Percentiles rank a stretch among this genome's conserved stretches.
These are phyloP conservation scores for Meredithiella fracta DNA, from an alignment of 2,329 filamentous ascomycete genomes.

Conservation along the genomic window DNA sequence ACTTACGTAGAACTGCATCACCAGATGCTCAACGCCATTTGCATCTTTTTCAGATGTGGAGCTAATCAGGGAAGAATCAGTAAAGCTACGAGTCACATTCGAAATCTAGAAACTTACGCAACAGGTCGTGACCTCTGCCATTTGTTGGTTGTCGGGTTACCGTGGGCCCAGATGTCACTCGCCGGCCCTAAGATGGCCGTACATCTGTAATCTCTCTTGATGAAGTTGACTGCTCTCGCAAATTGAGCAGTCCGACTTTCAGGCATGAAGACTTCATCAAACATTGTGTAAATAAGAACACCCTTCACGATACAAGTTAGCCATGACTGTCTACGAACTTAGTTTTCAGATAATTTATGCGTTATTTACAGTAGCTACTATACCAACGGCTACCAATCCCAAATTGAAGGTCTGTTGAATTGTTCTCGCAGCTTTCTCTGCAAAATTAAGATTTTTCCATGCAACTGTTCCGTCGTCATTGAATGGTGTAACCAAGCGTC, in stretches of 20 bases:
- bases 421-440: slow-evolving; percentile 68
- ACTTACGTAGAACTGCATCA: slow-evolving; percentile 69
- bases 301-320: slow-evolving; percentile 30
- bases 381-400: slow-evolving; percentile 55
- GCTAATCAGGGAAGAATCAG: too few species aligned
- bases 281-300: slow-evolving; percentile 63
- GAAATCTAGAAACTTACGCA: slow-evolving; percentile 34
- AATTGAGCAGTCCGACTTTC: slow-evolving; percentile 78
- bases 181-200: slow-evolving; percentile 57
- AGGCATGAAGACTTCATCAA: slow-evolving; percentile 65
- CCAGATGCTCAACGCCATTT: slow-evolving; percentile 41
- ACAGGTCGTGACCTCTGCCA: slow-evolving; percentile 56
- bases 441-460: slow-evolving; percentile 59
- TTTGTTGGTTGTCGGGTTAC: slow-evolving; percentile 64
- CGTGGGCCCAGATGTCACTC: slow-evolving; percentile 63
- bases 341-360: background rate
- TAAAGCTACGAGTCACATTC: too few species aligned
- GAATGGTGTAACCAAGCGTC: slow-evolving; percentile 62
- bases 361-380: slow-evolving; percentile 52
- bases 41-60: slow-evolving; percentile 13
- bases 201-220: slow-evolving; percentile 57
- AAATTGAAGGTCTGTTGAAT: slow-evolving; percentile 89
- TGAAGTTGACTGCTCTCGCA: slow-evolving; percentile 66
- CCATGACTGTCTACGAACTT: background rate
- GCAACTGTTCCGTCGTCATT: slow-evolving; percentile 72